Evolutionary conservation across 2,329 filamentous ascomycete species (phyloP), one percentile per base, ranked within the genome.

Genomic region (Arthrobotrys sinensis): DNA sequence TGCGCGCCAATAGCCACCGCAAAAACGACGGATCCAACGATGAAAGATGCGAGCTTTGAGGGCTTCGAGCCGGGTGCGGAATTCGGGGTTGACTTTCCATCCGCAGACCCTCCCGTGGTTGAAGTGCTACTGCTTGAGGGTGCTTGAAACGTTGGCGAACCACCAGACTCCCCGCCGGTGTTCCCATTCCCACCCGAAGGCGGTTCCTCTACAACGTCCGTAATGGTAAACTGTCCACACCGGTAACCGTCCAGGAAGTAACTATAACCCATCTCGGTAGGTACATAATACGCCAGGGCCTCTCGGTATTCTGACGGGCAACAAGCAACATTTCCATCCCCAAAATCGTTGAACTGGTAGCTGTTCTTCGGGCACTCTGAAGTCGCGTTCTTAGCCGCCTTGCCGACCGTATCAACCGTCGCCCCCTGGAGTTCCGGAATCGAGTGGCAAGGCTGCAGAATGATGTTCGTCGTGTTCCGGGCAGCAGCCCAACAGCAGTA

Each of bases 401-500:
- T 19, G 28, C 53, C 53, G 16, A 60, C 34, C 34, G 34, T 60
- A 3, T 60, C 24, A 14, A 40, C 5, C n/a, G 53, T 60, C 43
- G 16, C 38, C 34, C 53, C 53, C 16, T 60, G 32, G 6, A 60
- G 53, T 14, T 60, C 10, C 4, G 53, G 53, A 28, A 60, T 40
- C 6, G 5, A 21, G n/a, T 60, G 3, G 34, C 53, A 60, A 11
- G 32, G 53, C 16, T 60, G 53, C 8, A 21, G 11, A 16, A 45
- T 45, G 43, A 4, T 45, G n/a, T 45, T 45, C 19, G 53, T 40
- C 8, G 53, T 38, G 10, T 60, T 36, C 6, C 19, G 5, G 16
- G 38, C 53, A n/a, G 19, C 16, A 19, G 53, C 53, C 53, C 34
- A 19, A 32, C 53, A 60, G 34, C 53, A 60, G 32, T 60, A 60